These are phyloP conservation scores for Inga laurina DNA, from an alignment of 306 rosid genomes.

Conservation along the genomic window DNA sequence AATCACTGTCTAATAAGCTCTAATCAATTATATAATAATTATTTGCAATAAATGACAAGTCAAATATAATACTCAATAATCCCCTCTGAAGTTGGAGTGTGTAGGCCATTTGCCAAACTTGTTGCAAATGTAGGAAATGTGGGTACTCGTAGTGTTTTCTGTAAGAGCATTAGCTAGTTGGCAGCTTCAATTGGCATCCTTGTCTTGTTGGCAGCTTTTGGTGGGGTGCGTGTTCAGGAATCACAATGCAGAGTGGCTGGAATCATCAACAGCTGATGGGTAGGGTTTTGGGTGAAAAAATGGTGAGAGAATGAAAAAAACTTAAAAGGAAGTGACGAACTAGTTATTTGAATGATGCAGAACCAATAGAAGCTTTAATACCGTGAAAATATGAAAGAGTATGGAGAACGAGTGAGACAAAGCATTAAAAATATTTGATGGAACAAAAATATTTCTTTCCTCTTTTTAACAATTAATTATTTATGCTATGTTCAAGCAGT, in stretches of 20 bases:
- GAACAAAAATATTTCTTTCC: neutral
- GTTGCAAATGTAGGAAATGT: neutral
- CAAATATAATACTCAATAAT: too few relatives aligned
- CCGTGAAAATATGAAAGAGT: neutral
- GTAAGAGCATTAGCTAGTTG: neutral
- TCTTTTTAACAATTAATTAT: neutral
- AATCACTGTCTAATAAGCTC: too few relatives aligned
- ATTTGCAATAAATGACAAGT: too few relatives aligned
- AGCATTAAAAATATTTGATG: neutral
- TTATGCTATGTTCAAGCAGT: neutral
- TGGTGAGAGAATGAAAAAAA: neutral
- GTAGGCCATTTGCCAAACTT: too few relatives aligned
- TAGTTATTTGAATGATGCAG: neutral
- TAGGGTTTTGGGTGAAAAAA: neutral
- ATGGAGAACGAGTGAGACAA: neutral
- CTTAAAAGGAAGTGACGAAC: too few relatives aligned
- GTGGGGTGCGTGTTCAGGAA: neutral
- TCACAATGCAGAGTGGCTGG: neutral
- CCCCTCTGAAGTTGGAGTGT: too few relatives aligned
- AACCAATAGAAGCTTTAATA: neutral
- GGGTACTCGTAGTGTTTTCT: neutral
- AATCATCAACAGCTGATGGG: neutral
- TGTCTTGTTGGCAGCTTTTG: neutral
- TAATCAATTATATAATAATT: too few relatives aligned
- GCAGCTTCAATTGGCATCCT: neutral